Percentiles rank a stretch among this genome's conserved stretches.
Conservation (phyloP, 768 basidiomycete species). For the Tubosaeta brunneosetosa region DNA sequence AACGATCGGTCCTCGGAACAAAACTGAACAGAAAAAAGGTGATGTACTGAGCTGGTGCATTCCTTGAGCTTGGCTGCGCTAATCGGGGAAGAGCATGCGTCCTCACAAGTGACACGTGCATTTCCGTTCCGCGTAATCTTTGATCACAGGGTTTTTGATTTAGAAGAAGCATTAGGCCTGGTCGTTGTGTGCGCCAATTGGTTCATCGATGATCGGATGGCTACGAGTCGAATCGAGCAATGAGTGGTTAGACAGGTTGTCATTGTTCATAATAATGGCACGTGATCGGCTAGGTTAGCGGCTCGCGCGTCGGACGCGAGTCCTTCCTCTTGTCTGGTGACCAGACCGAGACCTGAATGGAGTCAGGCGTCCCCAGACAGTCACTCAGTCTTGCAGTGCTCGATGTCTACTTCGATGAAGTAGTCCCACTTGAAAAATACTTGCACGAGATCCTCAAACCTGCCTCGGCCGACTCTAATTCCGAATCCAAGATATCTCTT, state of each 20-base stretch:
- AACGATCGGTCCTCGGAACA: background rate
- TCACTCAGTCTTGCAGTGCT: constrained; percentile 34
- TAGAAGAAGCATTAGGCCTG: too few species aligned
- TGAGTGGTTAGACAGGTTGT: too few species aligned
- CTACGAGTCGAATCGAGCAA: too few species aligned
- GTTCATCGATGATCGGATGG: too few species aligned
- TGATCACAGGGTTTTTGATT: too few species aligned
- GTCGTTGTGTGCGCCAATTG: too few species aligned
- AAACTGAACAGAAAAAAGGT: background rate
- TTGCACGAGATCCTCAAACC: constrained; percentile 34
- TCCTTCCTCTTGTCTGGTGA: too few species aligned
- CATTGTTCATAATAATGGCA: too few species aligned
- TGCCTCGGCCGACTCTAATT: constrained; percentile 5
- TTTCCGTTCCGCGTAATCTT: too few species aligned
- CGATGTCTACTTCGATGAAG: constrained; percentile 40
- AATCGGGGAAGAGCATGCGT: background rate
- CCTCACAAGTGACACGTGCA: background rate
- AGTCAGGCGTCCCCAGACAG: background rate
- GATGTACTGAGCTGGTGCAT: background rate
- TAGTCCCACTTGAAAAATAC: constrained; percentile 38
- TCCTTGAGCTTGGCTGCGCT: background rate
- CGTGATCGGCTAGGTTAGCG: too few species aligned
- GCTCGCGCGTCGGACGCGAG: too few species aligned
- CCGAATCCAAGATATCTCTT: constrained; percentile 3
- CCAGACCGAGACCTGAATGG: too few species aligned